Percentiles rank a stretch among this genome's conserved stretches.
Conservation (phyloP, 345 rosid genomes). For the Erucastrum elatum region DNA sequence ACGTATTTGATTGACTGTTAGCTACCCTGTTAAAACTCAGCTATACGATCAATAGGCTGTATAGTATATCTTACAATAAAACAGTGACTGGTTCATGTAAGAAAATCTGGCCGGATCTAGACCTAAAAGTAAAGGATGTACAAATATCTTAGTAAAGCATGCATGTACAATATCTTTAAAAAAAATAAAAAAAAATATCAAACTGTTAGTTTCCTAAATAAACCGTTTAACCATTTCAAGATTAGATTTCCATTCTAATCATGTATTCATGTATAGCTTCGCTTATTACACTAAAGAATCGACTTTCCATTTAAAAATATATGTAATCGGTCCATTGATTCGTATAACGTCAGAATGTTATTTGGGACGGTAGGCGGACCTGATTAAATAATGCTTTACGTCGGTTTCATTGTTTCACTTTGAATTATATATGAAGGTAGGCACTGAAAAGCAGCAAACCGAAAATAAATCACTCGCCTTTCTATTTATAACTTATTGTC, state of each 20-base stretch:
- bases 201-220: background rate
- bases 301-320: background rate
- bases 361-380: slow-evolving; percentile 30
- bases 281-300: background rate
- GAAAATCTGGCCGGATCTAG: background rate
- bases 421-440: slow-evolving; percentile 9
- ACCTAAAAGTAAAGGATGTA: background rate
- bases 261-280: background rate
- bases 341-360: slow-evolving; percentile 14
- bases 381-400: slow-evolving; percentile 24
- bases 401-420: slow-evolving; percentile 23
- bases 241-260: slow-evolving; percentile 9
- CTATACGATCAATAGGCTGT: background rate
- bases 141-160: background rate
- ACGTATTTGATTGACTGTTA: background rate
- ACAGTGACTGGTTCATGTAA: background rate
- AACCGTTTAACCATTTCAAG: background rate
- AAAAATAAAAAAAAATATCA: background rate
- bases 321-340: background rate
- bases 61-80: background rate
- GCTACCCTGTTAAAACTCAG: background rate
- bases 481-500: slow-evolving; percentile 1
- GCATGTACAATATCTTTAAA: no score
- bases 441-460: slow-evolving; percentile 10
- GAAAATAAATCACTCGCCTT: slow-evolving; percentile 5